Evolutionary conservation across 1,284 basidiomycete species (phyloP), one percentile per base, ranked within the genome.

Genomic region (Apiotrichum domesticum): DNA sequence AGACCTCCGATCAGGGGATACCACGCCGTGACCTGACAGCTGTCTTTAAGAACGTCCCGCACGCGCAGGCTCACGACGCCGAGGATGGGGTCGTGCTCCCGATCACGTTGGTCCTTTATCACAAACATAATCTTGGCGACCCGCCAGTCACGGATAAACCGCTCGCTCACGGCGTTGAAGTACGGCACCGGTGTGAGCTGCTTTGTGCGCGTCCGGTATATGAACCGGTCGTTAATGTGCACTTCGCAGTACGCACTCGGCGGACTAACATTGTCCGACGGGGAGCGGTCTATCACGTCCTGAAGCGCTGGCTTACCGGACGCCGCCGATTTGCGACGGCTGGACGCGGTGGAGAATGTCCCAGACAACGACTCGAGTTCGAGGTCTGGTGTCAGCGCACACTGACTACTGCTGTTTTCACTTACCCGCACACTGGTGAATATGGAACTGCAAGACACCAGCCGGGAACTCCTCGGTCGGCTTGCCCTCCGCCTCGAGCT

Each of bases 71-170:
- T 59, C 3, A 75, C 69, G 9, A 75, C 46, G 8, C 72, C 76
- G 11, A 74, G 60, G 29, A 74, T 73, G 11, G 74, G 72, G 64
- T 75, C 70, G 62, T 75, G 74, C 58, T 78, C 77, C 44, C 75
- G 57, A 58, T 77, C 71, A 34, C 76, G 59, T 57, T 75, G 73
- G 55, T 80, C 77, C 46, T 75, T 62, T 7, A 79, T 68, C 0
- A 79, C 78, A 52, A 80, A 69, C 33, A 72, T 68, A 51, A 80
- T 64, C 49, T 71, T 69, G n/a, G 75, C 73, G 35, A 71, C 63
- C 8, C 69, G 68, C 78, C 78, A 79, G 66, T 80, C 78, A 21
- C 77, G 59, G n/a, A 79, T 63, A 53, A 78, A 79, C 29, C 78
- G 62, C 62, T 80, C 79, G 45, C 75, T 75, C n/a, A 74, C 67